Base-by-base conservation (phyloP, 345 rosid genomes). In the Schrenkiella parvula region DNA sequence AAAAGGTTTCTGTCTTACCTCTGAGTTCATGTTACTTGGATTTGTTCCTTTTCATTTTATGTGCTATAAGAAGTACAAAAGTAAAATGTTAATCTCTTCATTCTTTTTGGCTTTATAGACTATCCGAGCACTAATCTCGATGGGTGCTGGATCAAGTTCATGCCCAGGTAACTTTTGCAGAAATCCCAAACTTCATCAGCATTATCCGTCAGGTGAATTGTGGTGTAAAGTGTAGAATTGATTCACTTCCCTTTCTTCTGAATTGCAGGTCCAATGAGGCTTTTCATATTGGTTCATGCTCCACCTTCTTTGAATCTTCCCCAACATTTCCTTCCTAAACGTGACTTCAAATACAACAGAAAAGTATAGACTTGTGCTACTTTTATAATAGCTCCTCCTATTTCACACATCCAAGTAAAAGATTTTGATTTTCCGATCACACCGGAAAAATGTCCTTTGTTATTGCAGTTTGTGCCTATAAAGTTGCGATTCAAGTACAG, bases 321-420 rank as follows among this genome's bases (percentile, higher is more conserved):
- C 18, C 76, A 76, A 63, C 91, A 91, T 87, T 95, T 89, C 84
- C 90, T 91, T 77, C 99, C 95, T 34, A 95, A 91, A 82, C 95
- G 91, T 53, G 99, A 88, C 65, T 91, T 95, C 83, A 91, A 74
- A 85, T 86, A 74, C 81, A 87, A 78, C 84, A 89, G 81, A 80
- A 91, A 91, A 95, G 99, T 91, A 64, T 2, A 54, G 13, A 47
- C 62, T 42, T 52, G n/a, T 50, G 34, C 23, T 66, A 34, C 14
- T 44, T 39, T 3, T 17, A 28, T 28, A 35, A 13, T 34, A 57
- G 15, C 29, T 57, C 41, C 35, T 26, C 5, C 0, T 3, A 10
- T 25, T 22, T 29, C 22, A 61, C 59, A 34, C 37, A 70, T 28
- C 35, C 62, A 53, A 38, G 67, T 58, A 44, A 1, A 32, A 15